A percentile compares a stretch with the other conserved stretches of the same genome.
Evolutionary conservation across 1,284 basidiomycete genomes (phyloP).

Genomic region (Rhodotorula sp.): DNA sequence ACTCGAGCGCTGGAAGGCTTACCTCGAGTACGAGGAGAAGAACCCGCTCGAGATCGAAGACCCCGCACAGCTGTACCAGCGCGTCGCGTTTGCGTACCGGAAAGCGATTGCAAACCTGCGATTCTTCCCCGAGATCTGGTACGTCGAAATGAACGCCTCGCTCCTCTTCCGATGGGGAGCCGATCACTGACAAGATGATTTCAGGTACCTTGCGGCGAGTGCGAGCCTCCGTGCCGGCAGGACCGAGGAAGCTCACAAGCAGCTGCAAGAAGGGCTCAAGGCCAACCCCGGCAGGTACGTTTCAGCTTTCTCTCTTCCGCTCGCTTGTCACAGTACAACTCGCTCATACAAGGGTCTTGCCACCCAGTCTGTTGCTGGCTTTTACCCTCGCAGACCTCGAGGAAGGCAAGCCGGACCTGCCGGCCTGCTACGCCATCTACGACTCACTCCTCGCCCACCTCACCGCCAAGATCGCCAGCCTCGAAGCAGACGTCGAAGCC

Average conservation of each 20-base stretch:
- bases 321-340: neutral
- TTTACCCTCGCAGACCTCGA: slow-evolving; percentile 84
- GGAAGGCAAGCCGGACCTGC: slow-evolving; percentile 56
- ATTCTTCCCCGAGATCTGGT: slow-evolving; percentile 83
- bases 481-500: slow-evolving; percentile 59
- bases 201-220: slow-evolving; percentile 83
- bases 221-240: slow-evolving; percentile 74
- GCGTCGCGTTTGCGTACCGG: slow-evolving; percentile 78
- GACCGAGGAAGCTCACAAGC: slow-evolving; percentile 74
- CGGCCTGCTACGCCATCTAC: slow-evolving; percentile 49
- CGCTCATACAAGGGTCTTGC: neutral
- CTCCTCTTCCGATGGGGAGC: too few relatives aligned
- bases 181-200: neutral
- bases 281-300: slow-evolving; percentile 77
- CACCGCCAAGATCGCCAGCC: slow-evolving; percentile 66
- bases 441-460: slow-evolving; percentile 69
- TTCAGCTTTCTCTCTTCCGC: slow-evolving; percentile 4
- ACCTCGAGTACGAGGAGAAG: slow-evolving; percentile 91
- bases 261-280: slow-evolving; percentile 79
- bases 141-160: neutral
- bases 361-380: slow-evolving; percentile 72
- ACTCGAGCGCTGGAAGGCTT: slow-evolving; percentile 82
- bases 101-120: slow-evolving; percentile 87
- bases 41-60: slow-evolving; percentile 93
- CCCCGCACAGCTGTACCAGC: slow-evolving; percentile 61